Conservation (phyloP, 2,329 filamentous ascomycete genomes). For the Calonectria hongkongensis region DNA sequence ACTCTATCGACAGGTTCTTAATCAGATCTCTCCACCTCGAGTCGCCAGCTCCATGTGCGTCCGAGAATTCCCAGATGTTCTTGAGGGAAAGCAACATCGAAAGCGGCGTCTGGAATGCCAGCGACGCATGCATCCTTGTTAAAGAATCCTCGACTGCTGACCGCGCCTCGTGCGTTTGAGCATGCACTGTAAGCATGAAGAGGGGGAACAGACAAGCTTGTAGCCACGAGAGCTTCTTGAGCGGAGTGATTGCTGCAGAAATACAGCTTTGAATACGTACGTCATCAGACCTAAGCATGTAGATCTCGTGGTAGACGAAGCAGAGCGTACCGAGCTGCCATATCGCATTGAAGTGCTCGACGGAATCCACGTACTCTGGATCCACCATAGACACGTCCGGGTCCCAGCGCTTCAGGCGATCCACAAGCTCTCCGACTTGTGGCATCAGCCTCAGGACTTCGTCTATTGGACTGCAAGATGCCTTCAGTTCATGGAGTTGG, state of each 20-base stretch:
- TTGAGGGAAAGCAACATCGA: too few relatives aligned
- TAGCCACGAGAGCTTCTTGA: constrained; percentile 16
- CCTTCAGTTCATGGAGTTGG: background rate
- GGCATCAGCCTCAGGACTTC: constrained; percentile 8
- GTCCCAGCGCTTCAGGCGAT: constrained; percentile 11
- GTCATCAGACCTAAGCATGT: background rate
- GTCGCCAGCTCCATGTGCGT: too few relatives aligned
- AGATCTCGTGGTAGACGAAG: constrained; percentile 31
- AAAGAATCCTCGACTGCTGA: too few relatives aligned
- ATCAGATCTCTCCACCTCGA: too few relatives aligned
- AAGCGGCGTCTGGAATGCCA: too few relatives aligned
- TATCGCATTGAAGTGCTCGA: background rate
- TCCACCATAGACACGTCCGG: constrained; percentile 16
- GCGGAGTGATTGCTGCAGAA: background rate
- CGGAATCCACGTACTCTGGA: background rate
- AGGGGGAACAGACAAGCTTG: constrained; percentile 18
- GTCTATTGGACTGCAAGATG: background rate
- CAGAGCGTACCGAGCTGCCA: constrained; percentile 28
- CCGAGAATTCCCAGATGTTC: too few relatives aligned
- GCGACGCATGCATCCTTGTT: too few relatives aligned
- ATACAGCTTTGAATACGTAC: constrained; percentile 15
- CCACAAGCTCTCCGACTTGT: background rate
- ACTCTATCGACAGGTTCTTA: too few relatives aligned
- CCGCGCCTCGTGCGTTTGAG: too few relatives aligned
- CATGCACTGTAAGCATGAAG: constrained; percentile 28